These are phyloP conservation scores for Letharia lupina DNA, from an alignment of 495 filamentous ascomycete species.

Conservation along the genomic window DNA sequence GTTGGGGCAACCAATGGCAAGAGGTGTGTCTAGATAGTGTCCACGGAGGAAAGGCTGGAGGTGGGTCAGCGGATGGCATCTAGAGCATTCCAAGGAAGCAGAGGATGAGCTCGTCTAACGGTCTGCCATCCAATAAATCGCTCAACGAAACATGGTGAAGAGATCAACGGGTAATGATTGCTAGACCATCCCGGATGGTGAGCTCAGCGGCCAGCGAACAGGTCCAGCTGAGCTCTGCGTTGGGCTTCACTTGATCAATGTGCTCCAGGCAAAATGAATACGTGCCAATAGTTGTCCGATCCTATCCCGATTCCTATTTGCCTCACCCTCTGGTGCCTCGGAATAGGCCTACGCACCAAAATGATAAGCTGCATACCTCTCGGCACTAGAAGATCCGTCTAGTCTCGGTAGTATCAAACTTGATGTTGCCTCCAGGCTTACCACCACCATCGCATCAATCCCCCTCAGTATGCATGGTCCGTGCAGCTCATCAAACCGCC, in stretches of 20 bases:
- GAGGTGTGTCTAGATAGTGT: neutral
- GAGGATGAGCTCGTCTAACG: neutral
- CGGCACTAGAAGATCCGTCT: neutral
- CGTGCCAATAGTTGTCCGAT: neutral
- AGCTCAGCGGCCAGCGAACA: neutral
- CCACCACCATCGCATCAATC: neutral
- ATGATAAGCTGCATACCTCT: neutral
- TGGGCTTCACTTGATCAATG: neutral
- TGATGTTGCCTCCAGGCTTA: neutral
- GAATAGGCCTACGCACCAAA: neutral
- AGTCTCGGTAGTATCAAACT: neutral
- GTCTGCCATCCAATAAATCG: neutral
- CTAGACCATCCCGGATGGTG: neutral
- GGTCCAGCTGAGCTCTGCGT: neutral
- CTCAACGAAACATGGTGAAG: neutral
- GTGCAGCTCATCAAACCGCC: neutral
- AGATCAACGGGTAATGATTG: neutral
- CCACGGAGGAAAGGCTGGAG: neutral
- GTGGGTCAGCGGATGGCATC: neutral
- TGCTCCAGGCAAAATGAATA: neutral
- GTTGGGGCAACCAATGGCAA: neutral
- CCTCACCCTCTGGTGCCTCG: neutral
- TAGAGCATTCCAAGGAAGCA: neutral
- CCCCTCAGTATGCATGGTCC: neutral
- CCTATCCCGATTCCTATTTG: neutral